These are phyloP conservation scores for Ramularia endophylla DNA, from an alignment of 2,329 filamentous ascomycete species.

Conservation along the genomic window DNA sequence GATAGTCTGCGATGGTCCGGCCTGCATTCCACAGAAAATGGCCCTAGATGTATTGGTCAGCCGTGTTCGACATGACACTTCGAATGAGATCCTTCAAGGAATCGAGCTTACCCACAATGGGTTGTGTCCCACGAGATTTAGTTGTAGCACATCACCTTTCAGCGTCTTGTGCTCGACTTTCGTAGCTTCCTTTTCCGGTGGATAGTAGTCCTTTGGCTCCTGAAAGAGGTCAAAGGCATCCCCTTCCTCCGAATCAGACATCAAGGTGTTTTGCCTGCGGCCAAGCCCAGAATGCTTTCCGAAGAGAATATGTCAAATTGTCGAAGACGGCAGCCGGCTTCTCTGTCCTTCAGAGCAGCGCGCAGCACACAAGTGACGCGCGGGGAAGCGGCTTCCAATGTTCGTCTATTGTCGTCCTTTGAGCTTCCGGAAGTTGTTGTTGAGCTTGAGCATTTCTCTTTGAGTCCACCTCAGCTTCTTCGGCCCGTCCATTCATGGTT, in stretches of 20 bases:
- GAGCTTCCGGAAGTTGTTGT: too few species aligned
- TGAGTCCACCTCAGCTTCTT: too few species aligned
- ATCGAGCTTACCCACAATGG: conserved; percentile 75
- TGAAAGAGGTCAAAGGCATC: conserved; percentile 57
- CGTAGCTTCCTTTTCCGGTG: conserved; percentile 69
- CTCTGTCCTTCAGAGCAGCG: too few species aligned
- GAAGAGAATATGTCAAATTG: too few species aligned
- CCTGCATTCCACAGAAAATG: conserved; percentile 90
- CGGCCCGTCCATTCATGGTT: too few species aligned
- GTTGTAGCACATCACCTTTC: conserved; percentile 57
- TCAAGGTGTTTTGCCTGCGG: conserved; percentile 10
- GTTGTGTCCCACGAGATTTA: conserved; percentile 80
- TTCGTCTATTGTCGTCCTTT: too few species aligned
- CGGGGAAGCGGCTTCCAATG: too few species aligned
- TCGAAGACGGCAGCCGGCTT: too few species aligned
- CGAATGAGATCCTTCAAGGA: conserved; percentile 14
- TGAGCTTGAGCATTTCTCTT: too few species aligned
- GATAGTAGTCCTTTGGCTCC: conserved; percentile 75
- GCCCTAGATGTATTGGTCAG: conserved; percentile 44
- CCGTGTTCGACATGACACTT: too few species aligned
- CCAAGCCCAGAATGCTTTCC: too few species aligned
- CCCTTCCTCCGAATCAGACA: conserved; percentile 26
- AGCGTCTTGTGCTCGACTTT: conserved; percentile 65
- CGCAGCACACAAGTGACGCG: too few species aligned
- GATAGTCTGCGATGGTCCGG: conserved; percentile 68